Evolutionary conservation across 495 filamentous ascomycete species (phyloP), one percentile per base, ranked within the genome.

Genomic region (Hypomontagnella monticulosa): DNA sequence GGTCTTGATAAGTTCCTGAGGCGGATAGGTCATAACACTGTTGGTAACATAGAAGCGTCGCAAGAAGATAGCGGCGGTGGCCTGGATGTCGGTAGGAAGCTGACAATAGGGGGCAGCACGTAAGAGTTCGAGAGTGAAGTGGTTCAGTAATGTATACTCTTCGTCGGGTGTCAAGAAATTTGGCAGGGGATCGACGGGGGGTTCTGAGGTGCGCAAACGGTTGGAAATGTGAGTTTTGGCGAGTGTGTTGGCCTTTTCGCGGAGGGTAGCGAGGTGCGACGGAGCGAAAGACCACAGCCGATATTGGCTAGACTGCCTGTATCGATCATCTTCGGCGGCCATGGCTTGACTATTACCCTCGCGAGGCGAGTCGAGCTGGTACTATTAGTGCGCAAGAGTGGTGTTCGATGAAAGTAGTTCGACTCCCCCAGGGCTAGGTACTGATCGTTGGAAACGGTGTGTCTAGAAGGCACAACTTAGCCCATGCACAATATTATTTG

Each of bases 21-120:
- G 93, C 62, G 93, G 91, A 73, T 97, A 96, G 36, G 93, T 97
- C 89, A 98, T 94, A 56, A 91, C 86, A 34, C 91, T 95, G 76
- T 97, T 97, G 61, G 89, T 91, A 19, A 97, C 84, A 78, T 97
- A 99, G 82, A 99, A 97, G 55, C 95, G 90, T 52, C 90, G 88
- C 42, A 98, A 86, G 76, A 93, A 97, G 76, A 94, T 91, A 41
- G 95, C 89, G 30, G 93, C 93, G 27, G 96, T 99, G 6, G 93
- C 91, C 85, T 91, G 72, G 36, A 97, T 92, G 57, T 91, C 88
- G 42, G 89, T 91, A 15, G 93, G 88, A 41, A 93, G 83, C 27
- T 91, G 86, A 67, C 91, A 89, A 64, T 88, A 87, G 37, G 93
- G 86, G 30, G 89, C 91, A 3, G 93, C 81, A 63, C 91, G 85